Percentiles rank a stretch among this genome's conserved stretches.
These are phyloP conservation scores for Mitragyna speciosa DNA, from an alignment of 257 asterid species.

Conservation along the genomic window DNA sequence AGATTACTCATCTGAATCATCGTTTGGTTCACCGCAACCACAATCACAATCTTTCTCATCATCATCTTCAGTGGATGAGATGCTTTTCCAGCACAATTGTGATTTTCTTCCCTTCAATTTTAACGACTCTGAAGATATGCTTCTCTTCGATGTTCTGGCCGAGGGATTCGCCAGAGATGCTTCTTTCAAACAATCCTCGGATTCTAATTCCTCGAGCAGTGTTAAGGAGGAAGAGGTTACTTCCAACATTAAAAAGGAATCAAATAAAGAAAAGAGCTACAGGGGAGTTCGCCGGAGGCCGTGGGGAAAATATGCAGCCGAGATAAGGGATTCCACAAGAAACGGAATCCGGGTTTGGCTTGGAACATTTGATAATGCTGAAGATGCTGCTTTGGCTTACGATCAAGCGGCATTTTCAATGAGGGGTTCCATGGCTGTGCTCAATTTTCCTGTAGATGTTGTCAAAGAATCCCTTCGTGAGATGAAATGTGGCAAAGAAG, in stretches of 20 bases:
- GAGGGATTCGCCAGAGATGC: slow-evolving; percentile 17
- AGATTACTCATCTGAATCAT: slow-evolving; percentile 25
- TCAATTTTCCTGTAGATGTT: slow-evolving; percentile 69
- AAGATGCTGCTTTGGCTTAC: slow-evolving; percentile 84
- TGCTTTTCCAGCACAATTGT: slow-evolving; percentile 22
- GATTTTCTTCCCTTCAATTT: slow-evolving; percentile 61
- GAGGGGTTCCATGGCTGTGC: slow-evolving; percentile 71
- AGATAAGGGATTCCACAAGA: slow-evolving; percentile 79
- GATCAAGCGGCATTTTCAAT: slow-evolving; percentile 81
- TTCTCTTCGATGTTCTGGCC: slow-evolving; percentile 45
- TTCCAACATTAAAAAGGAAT: slow-evolving; percentile 15
- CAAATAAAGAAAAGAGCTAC: slow-evolving; percentile 35
- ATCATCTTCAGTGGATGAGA: slow-evolving; percentile 21
- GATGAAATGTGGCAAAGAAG: slow-evolving; percentile 48
- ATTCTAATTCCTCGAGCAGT: slow-evolving; percentile 23
- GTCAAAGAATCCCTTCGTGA: slow-evolving; percentile 57
- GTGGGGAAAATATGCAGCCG: slow-evolving; percentile 92
- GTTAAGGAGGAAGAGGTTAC: slow-evolving; percentile 58
- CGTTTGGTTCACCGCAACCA: slow-evolving; percentile 15
- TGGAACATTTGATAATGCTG: slow-evolving; percentile 82
- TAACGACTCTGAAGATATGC: slow-evolving; percentile 69
- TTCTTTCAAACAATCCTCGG: slow-evolving; percentile 25
- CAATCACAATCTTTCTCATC: slow-evolving; percentile 14
- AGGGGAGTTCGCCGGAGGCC: slow-evolving; percentile 81
- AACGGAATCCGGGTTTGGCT: slow-evolving; percentile 83